Base-by-base conservation (phyloP, 2,329 filamentous ascomycete genomes). In the Allantophomopsis cytisporea region DNA sequence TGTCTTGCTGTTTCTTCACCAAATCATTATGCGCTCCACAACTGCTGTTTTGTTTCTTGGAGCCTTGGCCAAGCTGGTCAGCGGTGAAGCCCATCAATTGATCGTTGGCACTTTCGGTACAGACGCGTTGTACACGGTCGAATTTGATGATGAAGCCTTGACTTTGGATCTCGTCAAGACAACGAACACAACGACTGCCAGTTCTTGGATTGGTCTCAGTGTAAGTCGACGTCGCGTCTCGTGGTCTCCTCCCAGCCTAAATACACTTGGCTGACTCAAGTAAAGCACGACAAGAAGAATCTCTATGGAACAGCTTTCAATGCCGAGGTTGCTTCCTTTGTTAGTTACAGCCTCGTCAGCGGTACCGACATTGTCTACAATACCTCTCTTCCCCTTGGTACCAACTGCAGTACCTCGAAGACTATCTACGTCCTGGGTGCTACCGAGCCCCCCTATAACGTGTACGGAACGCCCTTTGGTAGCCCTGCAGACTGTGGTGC, bases 391-490 rank as follows among this genome's bases (percentile, higher is more conserved):
- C 71, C 81, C 2, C 80, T 94, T 58, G 76, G 74, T 34, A 80
- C 83, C 48, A 72, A 93, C 55, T 73, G 82, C 86, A 85, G 83
- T 43, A 88, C 87, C 60, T 93, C 86, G 5, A 77, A 86, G 45
- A 86, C 86, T 51, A 94, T 94, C 60, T 94, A 94, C 65, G 72
- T 89, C 42, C 75, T 94, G 37, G 81, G 86, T 23, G 83, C 84
- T 16, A 71, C 78, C 49, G 73, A 84, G 51, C 70, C 84, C 1
- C 86, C 86, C 0, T 84, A 86, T 59, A 75, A 74, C 50, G 83
- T 94, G 45, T 94, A 94, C 62, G 83, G 83, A 58, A 91, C 91
- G 59, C 86, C 86, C 8, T 94, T 94, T 61, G 94, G 94, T 67
- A 75, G 83, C 44, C 72, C 88, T 56, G 86, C 86, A 31, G 83